A percentile compares a stretch with the other conserved stretches of the same genome.
phyloP scores from a whole-genome alignment of 2,329 filamentous ascomycete genomes.

The Aspergillus piperis region DNA sequence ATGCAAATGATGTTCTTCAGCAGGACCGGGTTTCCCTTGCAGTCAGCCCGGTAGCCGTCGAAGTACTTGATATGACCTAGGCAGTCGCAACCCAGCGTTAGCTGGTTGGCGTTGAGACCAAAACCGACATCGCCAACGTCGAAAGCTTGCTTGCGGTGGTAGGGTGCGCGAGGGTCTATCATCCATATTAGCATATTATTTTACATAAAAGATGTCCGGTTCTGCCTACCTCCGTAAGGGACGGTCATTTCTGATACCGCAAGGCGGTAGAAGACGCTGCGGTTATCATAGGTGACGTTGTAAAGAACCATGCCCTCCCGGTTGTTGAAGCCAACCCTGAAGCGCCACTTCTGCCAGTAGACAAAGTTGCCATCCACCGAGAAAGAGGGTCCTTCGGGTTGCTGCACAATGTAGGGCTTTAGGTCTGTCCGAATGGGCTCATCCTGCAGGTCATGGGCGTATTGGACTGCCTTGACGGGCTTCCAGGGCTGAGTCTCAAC shows the following conservation, averaged over 20 bases:
- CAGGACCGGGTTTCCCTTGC: constrained; percentile 59
- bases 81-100: constrained; percentile 70
- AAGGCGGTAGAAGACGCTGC: constrained; percentile 68
- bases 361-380: constrained; percentile 58
- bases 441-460: constrained; percentile 65
- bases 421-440: constrained; percentile 62
- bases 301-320: constrained; percentile 69
- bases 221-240: constrained; percentile 41
- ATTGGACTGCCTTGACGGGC: constrained; percentile 53
- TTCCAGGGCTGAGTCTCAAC: constrained; percentile 60
- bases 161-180: constrained; percentile 67
- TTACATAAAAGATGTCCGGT: neutral
- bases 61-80: constrained; percentile 71
- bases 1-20: constrained; percentile 70
- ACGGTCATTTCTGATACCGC: constrained; percentile 68
- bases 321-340: constrained; percentile 63
- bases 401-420: constrained; percentile 65
- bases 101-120: constrained; percentile 68
- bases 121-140: constrained; percentile 69
- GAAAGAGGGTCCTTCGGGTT: constrained; percentile 67
- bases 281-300: constrained; percentile 63
- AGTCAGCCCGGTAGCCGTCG: constrained; percentile 58
- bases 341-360: constrained; percentile 67
- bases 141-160: constrained; percentile 69
- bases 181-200: constrained; percentile 24